Conservation (phyloP, 2,329 filamentous ascomycete species). For the Ilyonectria mors-panacis region DNA sequence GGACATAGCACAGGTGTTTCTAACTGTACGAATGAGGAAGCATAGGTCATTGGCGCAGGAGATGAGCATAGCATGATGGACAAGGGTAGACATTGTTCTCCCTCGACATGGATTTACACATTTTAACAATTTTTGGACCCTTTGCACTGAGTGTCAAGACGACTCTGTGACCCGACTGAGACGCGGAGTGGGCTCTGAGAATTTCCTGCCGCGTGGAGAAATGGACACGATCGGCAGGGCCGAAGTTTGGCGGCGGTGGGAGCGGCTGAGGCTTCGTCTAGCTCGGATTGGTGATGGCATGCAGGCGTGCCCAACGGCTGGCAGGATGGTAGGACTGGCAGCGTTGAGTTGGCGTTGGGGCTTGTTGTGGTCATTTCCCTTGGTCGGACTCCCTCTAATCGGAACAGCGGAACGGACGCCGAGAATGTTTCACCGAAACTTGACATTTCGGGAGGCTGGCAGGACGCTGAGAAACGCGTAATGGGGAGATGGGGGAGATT, state of each 20-base stretch:
- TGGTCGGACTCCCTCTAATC: background rate
- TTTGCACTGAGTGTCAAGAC: background rate
- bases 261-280: background rate
- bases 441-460: background rate
- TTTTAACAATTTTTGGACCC: background rate
- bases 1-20: slow-evolving; percentile 11
- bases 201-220: background rate
- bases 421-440: background rate
- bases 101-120: background rate
- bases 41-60: slow-evolving; percentile 17
- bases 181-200: background rate
- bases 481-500: background rate
- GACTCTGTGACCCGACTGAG: background rate
- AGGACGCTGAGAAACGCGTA: background rate
- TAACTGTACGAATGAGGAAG: slow-evolving; percentile 18
- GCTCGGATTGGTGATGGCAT: background rate
- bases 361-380: background rate
- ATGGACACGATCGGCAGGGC: background rate
- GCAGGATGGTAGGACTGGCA: background rate
- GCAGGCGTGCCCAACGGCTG: slow-evolving; percentile 2
- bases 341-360: background rate
- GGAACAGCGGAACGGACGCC: background rate
- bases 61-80: slow-evolving; percentile 6
- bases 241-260: slow-evolving; percentile 5
- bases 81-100: background rate